A percentile compares a stretch with the other conserved stretches of the same genome.
phyloP scores from a whole-genome alignment of 2,329 filamentous ascomycete genomes.

The Penicillium griseofulvum region DNA sequence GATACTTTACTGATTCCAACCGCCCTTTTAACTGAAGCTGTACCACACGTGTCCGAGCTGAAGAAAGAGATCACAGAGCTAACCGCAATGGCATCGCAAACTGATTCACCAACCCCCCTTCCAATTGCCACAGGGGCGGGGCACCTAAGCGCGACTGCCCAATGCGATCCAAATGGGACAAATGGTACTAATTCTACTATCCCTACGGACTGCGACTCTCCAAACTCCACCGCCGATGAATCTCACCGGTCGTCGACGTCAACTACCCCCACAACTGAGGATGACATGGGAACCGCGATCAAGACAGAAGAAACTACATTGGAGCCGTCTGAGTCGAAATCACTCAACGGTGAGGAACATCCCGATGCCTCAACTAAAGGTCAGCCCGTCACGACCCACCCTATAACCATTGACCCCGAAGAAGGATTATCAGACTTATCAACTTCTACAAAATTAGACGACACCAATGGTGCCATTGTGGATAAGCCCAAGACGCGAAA shows the following conservation, averaged over 20 bases:
- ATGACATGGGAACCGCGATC: conserved; percentile 20
- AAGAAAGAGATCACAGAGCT: conserved; percentile 15
- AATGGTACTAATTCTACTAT: conserved; percentile 10
- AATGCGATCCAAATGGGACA: conserved; percentile 9
- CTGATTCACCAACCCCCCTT: conserved; percentile 4
- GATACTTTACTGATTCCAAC: conserved; percentile 6
- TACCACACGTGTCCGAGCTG: conserved; percentile 12
- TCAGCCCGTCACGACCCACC: conserved; percentile 7
- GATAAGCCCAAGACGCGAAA: conserved; percentile 22
- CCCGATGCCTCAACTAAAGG: conserved; percentile 12
- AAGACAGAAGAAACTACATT: conserved; percentile 21
- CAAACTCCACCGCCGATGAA: conserved; percentile 30
- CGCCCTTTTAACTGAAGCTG: neutral
- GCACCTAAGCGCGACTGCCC: neutral
- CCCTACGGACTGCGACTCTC: conserved; percentile 26
- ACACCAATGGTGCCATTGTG: conserved; percentile 20
- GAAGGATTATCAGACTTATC: conserved; percentile 28
- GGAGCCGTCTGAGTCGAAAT: neutral
- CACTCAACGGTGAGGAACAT: conserved; percentile 8
- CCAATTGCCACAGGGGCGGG: conserved; percentile 4
- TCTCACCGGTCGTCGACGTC: conserved; percentile 36
- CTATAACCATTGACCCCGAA: conserved; percentile 17
- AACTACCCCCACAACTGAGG: conserved; percentile 39
- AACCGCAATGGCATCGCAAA: conserved; percentile 5
- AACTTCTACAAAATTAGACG: conserved; percentile 29